Evolutionary conservation across 1,139 yeast species (phyloP).

Genomic region (Candida sp.): DNA sequence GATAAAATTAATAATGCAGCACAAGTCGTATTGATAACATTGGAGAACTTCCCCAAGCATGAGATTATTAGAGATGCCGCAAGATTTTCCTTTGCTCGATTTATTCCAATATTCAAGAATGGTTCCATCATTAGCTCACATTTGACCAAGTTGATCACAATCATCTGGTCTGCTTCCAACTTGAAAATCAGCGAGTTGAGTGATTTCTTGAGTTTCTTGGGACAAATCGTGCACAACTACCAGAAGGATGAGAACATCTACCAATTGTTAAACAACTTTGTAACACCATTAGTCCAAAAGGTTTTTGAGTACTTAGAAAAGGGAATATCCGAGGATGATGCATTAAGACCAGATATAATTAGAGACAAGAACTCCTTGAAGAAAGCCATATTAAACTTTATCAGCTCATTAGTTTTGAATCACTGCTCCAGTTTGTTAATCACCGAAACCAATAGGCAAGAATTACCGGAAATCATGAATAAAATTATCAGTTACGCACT

Average conservation of each 20-base stretch:
- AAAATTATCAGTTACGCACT: constrained; percentile 71
- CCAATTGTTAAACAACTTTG: constrained; percentile 70
- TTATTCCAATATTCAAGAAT: constrained; percentile 69
- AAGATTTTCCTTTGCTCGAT: constrained; percentile 84
- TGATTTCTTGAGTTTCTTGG: constrained; percentile 85
- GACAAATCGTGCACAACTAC: constrained; percentile 85
- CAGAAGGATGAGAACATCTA: constrained; percentile 70
- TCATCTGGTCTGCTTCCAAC: constrained; percentile 71
- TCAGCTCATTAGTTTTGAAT: constrained; percentile 75
- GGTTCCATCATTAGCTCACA: constrained; percentile 46
- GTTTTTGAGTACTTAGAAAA: constrained; percentile 57
- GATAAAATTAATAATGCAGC: constrained; percentile 73
- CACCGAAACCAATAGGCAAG: constrained; percentile 64
- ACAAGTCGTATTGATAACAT: constrained; percentile 81
- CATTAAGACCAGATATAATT: constrained; percentile 50
- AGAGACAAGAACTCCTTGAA: constrained; percentile 67
- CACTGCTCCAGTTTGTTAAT: constrained; percentile 80
- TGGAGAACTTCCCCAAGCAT: constrained; percentile 71
- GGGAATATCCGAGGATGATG: constrained; percentile 21
- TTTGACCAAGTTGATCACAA: constrained; percentile 73
- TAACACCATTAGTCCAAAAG: constrained; percentile 75
- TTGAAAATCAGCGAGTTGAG: constrained; percentile 68
- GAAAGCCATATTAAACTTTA: constrained; percentile 69
- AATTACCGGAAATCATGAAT: constrained; percentile 66
- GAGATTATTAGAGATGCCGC: constrained; percentile 85